Percentiles rank a stretch among this genome's conserved stretches.
Evolutionary conservation across 1,284 basidiomycete genomes (phyloP).

Genomic region (Moesziomyces antarcticus): DNA sequence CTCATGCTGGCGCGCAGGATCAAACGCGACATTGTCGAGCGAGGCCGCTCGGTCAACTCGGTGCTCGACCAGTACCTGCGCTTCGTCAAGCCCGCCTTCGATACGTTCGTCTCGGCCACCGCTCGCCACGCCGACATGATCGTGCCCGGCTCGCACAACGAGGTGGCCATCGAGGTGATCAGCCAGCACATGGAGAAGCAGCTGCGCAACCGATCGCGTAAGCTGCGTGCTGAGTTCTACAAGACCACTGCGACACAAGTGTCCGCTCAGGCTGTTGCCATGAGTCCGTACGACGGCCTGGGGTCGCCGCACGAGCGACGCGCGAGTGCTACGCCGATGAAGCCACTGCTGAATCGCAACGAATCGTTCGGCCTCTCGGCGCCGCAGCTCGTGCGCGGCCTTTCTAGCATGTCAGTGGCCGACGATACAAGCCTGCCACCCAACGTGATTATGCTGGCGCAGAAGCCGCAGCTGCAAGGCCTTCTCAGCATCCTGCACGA

Average conservation of each 20-base stretch:
- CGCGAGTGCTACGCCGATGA: constrained; percentile 19
- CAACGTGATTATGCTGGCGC: constrained; percentile 78
- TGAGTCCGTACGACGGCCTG: constrained; percentile 33
- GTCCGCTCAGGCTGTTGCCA: constrained; percentile 3
- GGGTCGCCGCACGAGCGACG: constrained; percentile 30
- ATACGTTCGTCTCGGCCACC: constrained; percentile 92
- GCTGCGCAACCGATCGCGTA: constrained; percentile 69
- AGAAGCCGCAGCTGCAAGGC: constrained; percentile 80
- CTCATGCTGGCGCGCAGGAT: constrained; percentile 95
- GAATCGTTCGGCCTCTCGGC: constrained; percentile 13
- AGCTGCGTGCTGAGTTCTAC: constrained; percentile 53
- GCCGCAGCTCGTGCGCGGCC: constrained; percentile 4
- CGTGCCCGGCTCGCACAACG: constrained; percentile 63
- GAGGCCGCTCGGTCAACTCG: constrained; percentile 85
- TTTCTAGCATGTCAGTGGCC: constrained; percentile 16
- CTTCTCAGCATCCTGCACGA: constrained; percentile 83
- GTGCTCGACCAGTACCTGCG: constrained; percentile 92
- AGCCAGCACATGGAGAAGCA: constrained; percentile 88
- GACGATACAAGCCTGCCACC: constrained; percentile 64
- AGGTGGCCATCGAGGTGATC: constrained; percentile 86
- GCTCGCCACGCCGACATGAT: constrained; percentile 80
- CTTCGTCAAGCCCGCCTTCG: constrained; percentile 86
- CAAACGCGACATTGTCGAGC: constrained; percentile 84
- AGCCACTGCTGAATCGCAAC: constrained; percentile 15
- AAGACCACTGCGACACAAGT: constrained; percentile 39